These are phyloP conservation scores for Jaltomata sinuosa DNA, from an alignment of 257 asterid genomes.

Conservation along the genomic window DNA sequence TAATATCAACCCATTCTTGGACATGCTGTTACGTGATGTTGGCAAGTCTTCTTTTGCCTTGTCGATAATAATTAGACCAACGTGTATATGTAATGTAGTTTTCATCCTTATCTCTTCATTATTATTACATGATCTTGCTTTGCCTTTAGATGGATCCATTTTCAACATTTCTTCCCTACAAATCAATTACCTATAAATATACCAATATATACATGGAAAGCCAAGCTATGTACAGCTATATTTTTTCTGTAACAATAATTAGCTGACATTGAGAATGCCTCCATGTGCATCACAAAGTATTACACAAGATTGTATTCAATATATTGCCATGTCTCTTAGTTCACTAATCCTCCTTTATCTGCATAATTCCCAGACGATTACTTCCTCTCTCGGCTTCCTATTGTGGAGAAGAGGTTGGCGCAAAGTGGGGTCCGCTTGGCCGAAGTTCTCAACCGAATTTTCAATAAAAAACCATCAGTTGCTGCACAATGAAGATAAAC, in stretches of 20 bases:
- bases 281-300: neutral
- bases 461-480: conserved; percentile 24
- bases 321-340: neutral
- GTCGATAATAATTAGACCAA: neutral
- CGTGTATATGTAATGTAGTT: neutral
- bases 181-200: neutral
- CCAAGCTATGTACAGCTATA: neutral
- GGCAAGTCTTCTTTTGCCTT: neutral
- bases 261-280: neutral
- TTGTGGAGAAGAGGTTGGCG: conserved; percentile 75
- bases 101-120: neutral
- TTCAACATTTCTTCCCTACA: neutral
- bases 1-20: neutral
- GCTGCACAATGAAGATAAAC: conserved; percentile 38
- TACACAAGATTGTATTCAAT: neutral
- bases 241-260: neutral
- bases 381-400: conserved; percentile 71
- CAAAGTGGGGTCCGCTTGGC: conserved; percentile 84
- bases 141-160: neutral
- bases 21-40: neutral
- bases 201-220: neutral
- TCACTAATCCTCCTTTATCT: neutral
- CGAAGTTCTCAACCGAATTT: conserved; percentile 63
- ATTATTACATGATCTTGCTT: neutral
- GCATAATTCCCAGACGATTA: conserved; percentile 49